phyloP scores from a whole-genome alignment of 75 land plant genomes.

The Cunninghamia lanceolata region DNA sequence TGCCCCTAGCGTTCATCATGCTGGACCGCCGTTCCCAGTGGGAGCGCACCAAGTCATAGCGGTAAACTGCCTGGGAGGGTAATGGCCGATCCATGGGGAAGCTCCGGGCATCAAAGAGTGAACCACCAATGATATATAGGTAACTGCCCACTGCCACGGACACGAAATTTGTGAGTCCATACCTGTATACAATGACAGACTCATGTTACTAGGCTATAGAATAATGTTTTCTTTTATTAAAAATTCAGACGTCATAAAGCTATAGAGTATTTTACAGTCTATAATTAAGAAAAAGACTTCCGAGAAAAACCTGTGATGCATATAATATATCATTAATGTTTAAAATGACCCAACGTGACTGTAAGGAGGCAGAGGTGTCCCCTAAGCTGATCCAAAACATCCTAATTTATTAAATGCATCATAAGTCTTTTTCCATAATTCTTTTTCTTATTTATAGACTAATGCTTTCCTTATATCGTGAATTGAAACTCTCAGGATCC shows the following conservation, averaged over 20 bases:
- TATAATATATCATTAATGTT: not conserved
- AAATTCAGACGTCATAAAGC: not conserved
- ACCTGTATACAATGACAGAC: constrained; percentile 13
- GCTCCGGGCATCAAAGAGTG: constrained; percentile 68
- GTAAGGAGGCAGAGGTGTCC: no score
- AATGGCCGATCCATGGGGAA: constrained; percentile 75
- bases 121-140: constrained; percentile 76
- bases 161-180: constrained; percentile 71
- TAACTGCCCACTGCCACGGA: constrained; percentile 43
- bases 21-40: constrained; percentile 47
- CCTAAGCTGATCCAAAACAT: no score
- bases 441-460: no score
- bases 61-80: constrained; percentile 50
- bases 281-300: not conserved
- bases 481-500: no score
- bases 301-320: not conserved
- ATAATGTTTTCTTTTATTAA: not conserved
- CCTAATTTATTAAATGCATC: not conserved
- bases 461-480: not conserved
- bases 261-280: not conserved
- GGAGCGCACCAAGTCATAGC: constrained; percentile 37
- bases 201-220: not conserved
- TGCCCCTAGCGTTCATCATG: constrained; percentile 70
- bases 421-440: not conserved
- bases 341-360: no score